Percentiles rank a stretch among this genome's conserved stretches.
Evolutionary conservation across 495 filamentous ascomycete genomes (phyloP).

Genomic region (Chaetomium fimeti): DNA sequence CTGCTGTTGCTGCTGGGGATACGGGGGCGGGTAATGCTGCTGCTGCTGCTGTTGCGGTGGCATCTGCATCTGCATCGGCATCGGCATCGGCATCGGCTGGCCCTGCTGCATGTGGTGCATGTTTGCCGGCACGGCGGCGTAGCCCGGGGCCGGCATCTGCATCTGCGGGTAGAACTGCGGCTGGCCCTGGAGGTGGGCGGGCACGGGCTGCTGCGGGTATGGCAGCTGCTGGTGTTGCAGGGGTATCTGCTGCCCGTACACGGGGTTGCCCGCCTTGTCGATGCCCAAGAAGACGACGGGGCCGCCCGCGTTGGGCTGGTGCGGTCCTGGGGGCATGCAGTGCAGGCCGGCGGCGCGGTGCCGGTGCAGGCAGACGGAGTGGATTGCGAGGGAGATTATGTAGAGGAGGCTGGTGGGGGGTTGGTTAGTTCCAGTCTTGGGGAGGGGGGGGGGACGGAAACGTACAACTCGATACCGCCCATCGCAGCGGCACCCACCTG

Average conservation of each 20-base stretch:
- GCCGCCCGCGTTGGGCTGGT: neutral
- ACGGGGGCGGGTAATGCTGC: neutral
- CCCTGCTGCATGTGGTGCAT: too few relatives aligned
- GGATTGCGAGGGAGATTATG: slow-evolving; percentile 41
- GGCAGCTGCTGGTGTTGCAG: slow-evolving; percentile 18
- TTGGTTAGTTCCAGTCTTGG: neutral
- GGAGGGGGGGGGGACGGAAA: neutral
- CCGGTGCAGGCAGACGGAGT: slow-evolving; percentile 44
- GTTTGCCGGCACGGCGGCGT: neutral
- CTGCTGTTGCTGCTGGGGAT: neutral
- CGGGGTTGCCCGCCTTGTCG: neutral
- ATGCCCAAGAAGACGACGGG: neutral
- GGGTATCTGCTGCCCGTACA: too few relatives aligned
- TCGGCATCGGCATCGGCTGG: neutral
- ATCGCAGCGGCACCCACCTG: slow-evolving; percentile 27
- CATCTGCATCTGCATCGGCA: neutral
- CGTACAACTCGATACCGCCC: slow-evolving; percentile 49
- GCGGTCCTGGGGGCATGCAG: neutral
- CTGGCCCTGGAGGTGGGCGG: neutral
- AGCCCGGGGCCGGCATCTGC: neutral
- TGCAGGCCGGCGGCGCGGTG: slow-evolving; percentile 46
- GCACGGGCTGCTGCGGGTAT: slow-evolving; percentile 15
- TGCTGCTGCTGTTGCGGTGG: neutral
- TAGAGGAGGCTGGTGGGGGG: slow-evolving; percentile 38
- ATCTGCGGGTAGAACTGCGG: neutral